Evolutionary conservation across 1,284 basidiomycete species (phyloP), one percentile per base, ranked within the genome.

Genomic region (Kalmanozyma brasiliensis): DNA sequence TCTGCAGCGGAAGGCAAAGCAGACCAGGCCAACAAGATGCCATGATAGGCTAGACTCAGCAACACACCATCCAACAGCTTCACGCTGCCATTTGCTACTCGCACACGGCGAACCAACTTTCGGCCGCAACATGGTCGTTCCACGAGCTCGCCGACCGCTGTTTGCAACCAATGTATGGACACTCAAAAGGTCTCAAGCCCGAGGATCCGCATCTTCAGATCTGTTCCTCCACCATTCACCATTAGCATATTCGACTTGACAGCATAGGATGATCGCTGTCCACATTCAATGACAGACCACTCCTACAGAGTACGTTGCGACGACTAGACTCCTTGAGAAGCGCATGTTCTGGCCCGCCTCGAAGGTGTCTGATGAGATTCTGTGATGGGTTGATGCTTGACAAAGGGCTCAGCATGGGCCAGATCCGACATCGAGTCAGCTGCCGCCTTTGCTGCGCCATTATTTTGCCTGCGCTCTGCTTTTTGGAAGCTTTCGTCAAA

Each of bases 91-190:
- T n/a, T n/a, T n/a, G n/a, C n/a, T n/a, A n/a, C n/a, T n/a, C n/a
- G n/a, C n/a, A n/a, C n/a, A n/a, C n/a, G n/a, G n/a, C n/a, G n/a
- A n/a, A n/a, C n/a, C n/a, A n/a, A n/a, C n/a, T n/a, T n/a, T n/a
- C n/a, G n/a, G n/a, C n/a, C n/a, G n/a, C n/a, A n/a, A n/a, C n/a
- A n/a, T n/a, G n/a, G n/a, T n/a, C n/a, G n/a, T n/a, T n/a, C n/a
- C n/a, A n/a, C n/a, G n/a, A n/a, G n/a, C n/a, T n/a, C 14, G 11
- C 9, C 16, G 17, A 24, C 20, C 26, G 45, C 42, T 26, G 22
- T 23, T 26, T 59, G 62, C 53, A 55, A 53, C 55, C 58, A 65
- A 19, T 65, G 55, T 65, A 65, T 16, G 29, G 59, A 3, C 62
- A 58, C 22, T n/a, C 46, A 41, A 9, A 17, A 8, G 36, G n/a